phyloP scores from a whole-genome alignment of 1,284 basidiomycete species.

The Exobasidium cylindrosporum region DNA sequence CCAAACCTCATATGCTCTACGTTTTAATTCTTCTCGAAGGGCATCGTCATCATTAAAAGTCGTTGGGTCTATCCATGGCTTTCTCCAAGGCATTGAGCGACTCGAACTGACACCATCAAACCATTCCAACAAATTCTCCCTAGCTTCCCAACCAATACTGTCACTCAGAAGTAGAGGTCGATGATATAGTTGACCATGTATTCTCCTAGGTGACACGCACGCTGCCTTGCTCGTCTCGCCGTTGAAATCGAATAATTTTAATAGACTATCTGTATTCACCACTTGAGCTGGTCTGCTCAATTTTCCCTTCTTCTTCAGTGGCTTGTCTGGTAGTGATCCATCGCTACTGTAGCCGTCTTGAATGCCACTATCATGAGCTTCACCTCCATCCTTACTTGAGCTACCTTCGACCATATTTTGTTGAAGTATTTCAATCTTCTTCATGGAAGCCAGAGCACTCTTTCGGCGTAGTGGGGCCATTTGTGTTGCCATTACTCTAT shows the following conservation, averaged over 20 bases:
- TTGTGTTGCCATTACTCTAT: no score
- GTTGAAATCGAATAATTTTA: not conserved
- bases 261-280: not conserved
- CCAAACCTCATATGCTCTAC: slow-evolving; percentile 65
- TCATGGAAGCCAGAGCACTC: not conserved
- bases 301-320: not conserved
- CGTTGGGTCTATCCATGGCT: slow-evolving; percentile 59
- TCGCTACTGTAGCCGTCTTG: not conserved
- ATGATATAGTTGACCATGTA: slow-evolving; percentile 30
- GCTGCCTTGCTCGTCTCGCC: not conserved
- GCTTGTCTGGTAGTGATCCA: not conserved
- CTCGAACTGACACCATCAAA: slow-evolving; percentile 65
- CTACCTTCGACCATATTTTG: no score
- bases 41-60: not conserved
- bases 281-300: not conserved
- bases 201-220: slow-evolving; percentile 11
- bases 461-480: not conserved
- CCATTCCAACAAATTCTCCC: slow-evolving; percentile 60
- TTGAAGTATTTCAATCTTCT: not conserved
- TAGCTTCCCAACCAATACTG: not conserved
- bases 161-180: slow-evolving; percentile 29
- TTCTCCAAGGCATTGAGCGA: slow-evolving; percentile 83
- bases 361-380: no score
- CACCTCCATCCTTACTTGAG: no score
- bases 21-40: slow-evolving; percentile 57